Evolutionary conservation across 345 rosid species (phyloP).

Genomic region (Brassica carinata): DNA sequence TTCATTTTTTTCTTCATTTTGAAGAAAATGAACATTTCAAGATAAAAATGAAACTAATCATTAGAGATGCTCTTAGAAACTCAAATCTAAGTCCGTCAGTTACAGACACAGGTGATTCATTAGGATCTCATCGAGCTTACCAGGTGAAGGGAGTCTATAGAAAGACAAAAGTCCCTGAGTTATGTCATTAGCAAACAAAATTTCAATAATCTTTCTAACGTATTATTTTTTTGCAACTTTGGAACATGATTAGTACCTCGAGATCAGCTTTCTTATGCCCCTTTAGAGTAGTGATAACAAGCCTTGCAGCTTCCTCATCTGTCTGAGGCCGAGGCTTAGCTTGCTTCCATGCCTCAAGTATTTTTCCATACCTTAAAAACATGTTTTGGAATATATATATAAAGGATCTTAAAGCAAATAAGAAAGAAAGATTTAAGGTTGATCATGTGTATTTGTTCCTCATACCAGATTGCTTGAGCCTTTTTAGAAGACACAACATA

Average conservation of each 20-base stretch:
- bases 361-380: constrained; percentile 71
- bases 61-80: constrained; percentile 24
- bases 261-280: constrained; percentile 77
- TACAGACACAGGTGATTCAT: constrained; percentile 49
- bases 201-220: neutral
- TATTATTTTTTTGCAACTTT: neutral
- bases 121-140: constrained; percentile 39
- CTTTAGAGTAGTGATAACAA: constrained; percentile 60
- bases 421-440: neutral
- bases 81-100: constrained; percentile 61
- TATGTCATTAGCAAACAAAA: constrained; percentile 2
- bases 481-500: constrained; percentile 76
- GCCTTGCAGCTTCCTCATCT: constrained; percentile 69
- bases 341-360: constrained; percentile 79
- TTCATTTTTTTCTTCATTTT: no score
- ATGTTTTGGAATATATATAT: constrained; percentile 25
- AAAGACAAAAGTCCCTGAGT: constrained; percentile 72
- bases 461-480: constrained; percentile 92
- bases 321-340: constrained; percentile 71
- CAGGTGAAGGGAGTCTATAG: constrained; percentile 77
- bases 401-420: neutral
- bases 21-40: no score
- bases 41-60: no score
- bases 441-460: neutral
- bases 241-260: constrained; percentile 56